A percentile compares a stretch with the other conserved stretches of the same genome.
Evolutionary conservation across 805 yeast species (phyloP).

Genomic region (Dipodascus geniculatus): DNA sequence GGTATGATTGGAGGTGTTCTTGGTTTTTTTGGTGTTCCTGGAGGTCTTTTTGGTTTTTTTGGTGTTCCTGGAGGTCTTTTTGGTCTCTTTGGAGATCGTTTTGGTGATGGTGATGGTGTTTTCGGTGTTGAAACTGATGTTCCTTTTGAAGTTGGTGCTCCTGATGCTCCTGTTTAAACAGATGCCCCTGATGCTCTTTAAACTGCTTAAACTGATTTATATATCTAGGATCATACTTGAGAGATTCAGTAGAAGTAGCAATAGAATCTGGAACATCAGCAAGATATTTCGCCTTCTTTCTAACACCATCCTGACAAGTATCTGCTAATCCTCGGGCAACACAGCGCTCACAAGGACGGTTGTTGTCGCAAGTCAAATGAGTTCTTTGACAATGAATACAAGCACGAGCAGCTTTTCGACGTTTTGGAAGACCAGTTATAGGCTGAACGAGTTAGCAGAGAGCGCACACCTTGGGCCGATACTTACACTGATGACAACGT

Average conservation of each 20-base stretch:
- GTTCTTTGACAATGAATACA: conserved; percentile 85
- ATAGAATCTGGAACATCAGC: conserved; percentile 39
- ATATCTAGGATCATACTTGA: conserved; percentile 7
- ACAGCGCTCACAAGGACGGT: conserved; percentile 77
- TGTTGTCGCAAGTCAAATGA: conserved; percentile 82
- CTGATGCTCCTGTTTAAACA: background rate
- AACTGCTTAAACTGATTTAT: too few relatives aligned
- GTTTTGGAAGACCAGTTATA: conserved; percentile 30
- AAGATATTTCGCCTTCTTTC: conserved; percentile 76
- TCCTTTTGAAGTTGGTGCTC: too few relatives aligned
- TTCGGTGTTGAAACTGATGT: too few relatives aligned
- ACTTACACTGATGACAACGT: conserved; percentile 14
- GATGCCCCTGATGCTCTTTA: background rate
- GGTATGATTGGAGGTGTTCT: too few relatives aligned
- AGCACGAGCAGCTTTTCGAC: conserved; percentile 72
- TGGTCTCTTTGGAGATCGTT: too few relatives aligned
- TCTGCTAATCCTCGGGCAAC: conserved; percentile 50
- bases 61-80: too few relatives aligned
- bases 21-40: too few relatives aligned
- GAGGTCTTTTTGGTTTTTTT: too few relatives aligned
- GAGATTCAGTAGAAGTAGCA: conserved; percentile 8
- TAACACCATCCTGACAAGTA: conserved; percentile 79
- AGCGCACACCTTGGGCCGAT: background rate
- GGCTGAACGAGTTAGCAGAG: conserved; percentile 10
- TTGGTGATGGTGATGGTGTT: too few relatives aligned